These are phyloP conservation scores for Salix brachista DNA, from an alignment of 345 rosid species.

Conservation along the genomic window DNA sequence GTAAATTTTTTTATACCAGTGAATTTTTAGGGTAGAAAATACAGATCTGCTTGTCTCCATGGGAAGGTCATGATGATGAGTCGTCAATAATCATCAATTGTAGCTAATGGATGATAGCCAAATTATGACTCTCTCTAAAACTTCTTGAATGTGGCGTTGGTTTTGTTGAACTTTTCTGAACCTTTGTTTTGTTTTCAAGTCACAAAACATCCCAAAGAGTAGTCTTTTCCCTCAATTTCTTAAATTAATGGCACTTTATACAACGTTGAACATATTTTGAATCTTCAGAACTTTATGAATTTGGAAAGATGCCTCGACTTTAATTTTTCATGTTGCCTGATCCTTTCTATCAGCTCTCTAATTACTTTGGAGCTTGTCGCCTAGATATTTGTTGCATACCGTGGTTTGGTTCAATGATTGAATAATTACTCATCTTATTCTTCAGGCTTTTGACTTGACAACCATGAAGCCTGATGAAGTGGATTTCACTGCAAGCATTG, in stretches of 20 bases:
- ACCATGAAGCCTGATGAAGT: slow-evolving; percentile 85
- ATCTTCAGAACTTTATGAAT: neutral
- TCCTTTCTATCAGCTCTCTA: neutral
- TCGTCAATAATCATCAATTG: no score
- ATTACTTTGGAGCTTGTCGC: neutral
- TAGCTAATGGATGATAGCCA: neutral
- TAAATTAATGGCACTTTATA: no score
- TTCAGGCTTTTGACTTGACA: slow-evolving; percentile 72
- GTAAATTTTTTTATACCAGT: neutral
- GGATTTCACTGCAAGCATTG: slow-evolving; percentile 73
- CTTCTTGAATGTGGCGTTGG: neutral
- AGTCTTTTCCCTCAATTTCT: no score
- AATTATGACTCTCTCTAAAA: neutral
- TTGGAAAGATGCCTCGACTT: neutral
- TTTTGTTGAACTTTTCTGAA: neutral
- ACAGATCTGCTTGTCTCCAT: no score
- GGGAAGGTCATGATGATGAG: no score
- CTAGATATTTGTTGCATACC: neutral
- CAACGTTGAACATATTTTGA: neutral
- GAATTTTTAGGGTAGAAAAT: no score
- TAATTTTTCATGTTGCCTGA: neutral
- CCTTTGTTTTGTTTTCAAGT: no score
- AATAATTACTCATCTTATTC: neutral
- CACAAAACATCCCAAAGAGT: no score
- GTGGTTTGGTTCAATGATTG: neutral